These are phyloP conservation scores for Penicillium sclerotiorum DNA, from an alignment of 2,329 filamentous ascomycete species.

Conservation along the genomic window DNA sequence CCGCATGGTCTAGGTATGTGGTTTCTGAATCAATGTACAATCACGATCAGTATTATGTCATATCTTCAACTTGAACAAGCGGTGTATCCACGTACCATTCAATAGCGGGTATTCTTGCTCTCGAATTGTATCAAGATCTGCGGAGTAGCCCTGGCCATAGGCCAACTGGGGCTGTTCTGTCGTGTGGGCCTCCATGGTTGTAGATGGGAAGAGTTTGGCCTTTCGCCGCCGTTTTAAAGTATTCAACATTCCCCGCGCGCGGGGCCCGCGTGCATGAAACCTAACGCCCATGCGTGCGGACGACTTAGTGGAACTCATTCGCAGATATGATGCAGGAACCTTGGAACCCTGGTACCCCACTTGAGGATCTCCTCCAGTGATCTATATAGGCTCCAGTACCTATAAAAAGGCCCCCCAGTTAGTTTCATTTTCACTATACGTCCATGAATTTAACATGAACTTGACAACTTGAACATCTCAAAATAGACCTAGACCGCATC, in stretches of 20 bases:
- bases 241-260: not conserved
- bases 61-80: not conserved
- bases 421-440: too few relatives aligned
- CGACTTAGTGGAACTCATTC: conserved; percentile 1
- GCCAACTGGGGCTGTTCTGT: conserved; percentile 2
- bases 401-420: not conserved
- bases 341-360: not conserved
- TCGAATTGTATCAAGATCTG: conserved; percentile 52
- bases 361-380: not conserved
- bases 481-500: conserved; percentile 10
- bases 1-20: conserved; percentile 90
- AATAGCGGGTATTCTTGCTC: conserved; percentile 51
- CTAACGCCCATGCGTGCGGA: not conserved
- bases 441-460: too few relatives aligned
- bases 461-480: conserved; percentile 5
- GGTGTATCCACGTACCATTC: conserved; percentile 31
- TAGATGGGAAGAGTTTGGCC: not conserved
- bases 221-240: not conserved
- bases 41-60: conserved; percentile 3
- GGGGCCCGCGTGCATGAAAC: too few relatives aligned
- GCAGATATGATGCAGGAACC: conserved; percentile 1
- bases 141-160: conserved; percentile 41
- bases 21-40: conserved; percentile 58
- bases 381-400: too few relatives aligned
- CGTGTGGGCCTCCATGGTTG: conserved; percentile 1